Base-by-base conservation (phyloP, 2,329 filamentous ascomycete species). In the Fusarium avenaceum region DNA sequence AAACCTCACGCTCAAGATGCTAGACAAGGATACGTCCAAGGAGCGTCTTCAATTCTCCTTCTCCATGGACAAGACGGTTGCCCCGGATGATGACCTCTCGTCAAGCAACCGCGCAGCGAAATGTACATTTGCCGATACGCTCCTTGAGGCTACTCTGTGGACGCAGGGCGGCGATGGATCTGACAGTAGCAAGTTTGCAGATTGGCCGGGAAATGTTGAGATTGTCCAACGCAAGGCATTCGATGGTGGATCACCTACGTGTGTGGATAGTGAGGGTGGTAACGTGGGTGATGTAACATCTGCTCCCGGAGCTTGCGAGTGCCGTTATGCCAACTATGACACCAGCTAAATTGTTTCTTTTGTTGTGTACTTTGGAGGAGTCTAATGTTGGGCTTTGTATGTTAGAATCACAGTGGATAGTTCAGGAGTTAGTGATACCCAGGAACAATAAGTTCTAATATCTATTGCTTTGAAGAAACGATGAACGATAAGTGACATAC, bases 1-100 rank as follows among this genome's bases (percentile, higher is more conserved):
- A 44, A 84, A 88, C 71, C 73, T 82, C 38, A 76, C 82, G 2
- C 76, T 91, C 40, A 79, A 79, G 0, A 77, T 89, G 42, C 59
- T 85, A 26, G 84, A 87, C 59, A 70, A 75, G 7, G 82, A 83
- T 32, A 77, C 80, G 24, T 73, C 79, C 32, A 80, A 81, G 10
- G 87, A 91, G 72, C 83, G 86, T 9, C 86, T 89, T 59, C 80
- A 80, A 10, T 91, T 92, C 76, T 82, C 81, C 39, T 83, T 88
- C 42, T 77, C 77, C 0, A 81, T 85, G 64, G 77, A 83, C 26
- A 88, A 87, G 71, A 80, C 79, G 0, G 84, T 89, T 17, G 81
- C 83, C 3, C 85, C 88, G 6, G 77, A 77, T 2, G 76, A 77
- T 8, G 75, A 79, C 22, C 70, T 87, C 5, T 81, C 83, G 1